phyloP scores from a whole-genome alignment of 345 rosid genomes.

The Syzygium oleosum region DNA sequence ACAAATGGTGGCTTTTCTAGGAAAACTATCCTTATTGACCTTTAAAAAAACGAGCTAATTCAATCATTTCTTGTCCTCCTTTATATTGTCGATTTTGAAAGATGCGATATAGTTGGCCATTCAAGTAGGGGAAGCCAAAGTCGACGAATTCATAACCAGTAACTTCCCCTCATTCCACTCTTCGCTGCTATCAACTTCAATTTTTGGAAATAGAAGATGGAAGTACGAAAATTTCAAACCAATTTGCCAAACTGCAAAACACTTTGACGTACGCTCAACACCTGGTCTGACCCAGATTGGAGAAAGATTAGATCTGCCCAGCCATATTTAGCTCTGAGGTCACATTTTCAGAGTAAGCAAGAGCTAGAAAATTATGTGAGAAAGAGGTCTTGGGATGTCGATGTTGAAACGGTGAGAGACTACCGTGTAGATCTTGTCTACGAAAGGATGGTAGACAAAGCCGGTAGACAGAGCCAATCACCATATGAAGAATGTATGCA shows the following conservation, averaged over 20 bases:
- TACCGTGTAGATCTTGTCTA: not conserved
- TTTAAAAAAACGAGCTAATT: not conserved
- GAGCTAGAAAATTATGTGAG: not conserved
- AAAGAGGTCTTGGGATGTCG: not conserved
- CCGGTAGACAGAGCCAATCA: not conserved
- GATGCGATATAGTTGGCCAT: not conserved
- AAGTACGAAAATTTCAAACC: not conserved
- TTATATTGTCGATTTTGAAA: not conserved
- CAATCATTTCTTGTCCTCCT: not conserved
- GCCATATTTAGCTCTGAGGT: not conserved
- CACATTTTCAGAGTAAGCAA: not conserved
- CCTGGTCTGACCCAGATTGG: not conserved
- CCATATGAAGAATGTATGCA: not conserved
- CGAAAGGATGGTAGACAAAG: not conserved
- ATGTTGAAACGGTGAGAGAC: not conserved
- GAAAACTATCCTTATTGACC: not conserved
- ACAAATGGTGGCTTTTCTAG: not conserved
- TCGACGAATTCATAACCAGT: not conserved
- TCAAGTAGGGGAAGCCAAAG: not conserved
- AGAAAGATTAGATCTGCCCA: not conserved
- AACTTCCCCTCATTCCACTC: not conserved
- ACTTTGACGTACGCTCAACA: not conserved
- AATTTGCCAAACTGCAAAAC: not conserved
- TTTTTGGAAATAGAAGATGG: not conserved
- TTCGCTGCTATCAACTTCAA: not conserved